Percentiles rank a stretch among this genome's conserved stretches.
phyloP scores from a whole-genome alignment of 805 yeast genomes.

The Debaryomyces tyrocola region DNA sequence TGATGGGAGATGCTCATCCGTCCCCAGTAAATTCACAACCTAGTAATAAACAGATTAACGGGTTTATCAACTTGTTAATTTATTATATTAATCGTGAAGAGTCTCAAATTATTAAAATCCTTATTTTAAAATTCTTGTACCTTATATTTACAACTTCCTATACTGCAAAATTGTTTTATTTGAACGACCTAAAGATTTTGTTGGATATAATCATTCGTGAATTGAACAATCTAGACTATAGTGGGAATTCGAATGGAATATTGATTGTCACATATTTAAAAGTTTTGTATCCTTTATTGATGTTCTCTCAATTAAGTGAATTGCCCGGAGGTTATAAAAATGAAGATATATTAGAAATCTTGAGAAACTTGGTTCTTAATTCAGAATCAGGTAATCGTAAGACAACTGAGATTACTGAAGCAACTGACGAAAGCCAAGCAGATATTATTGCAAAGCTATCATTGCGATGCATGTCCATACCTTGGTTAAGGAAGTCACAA shows the following conservation, averaged over 20 bases:
- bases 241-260: constrained; percentile 56
- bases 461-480: constrained; percentile 28
- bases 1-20: constrained; percentile 38
- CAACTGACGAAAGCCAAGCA: constrained; percentile 11
- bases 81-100: constrained; percentile 72
- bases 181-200: constrained; percentile 81
- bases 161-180: constrained; percentile 69
- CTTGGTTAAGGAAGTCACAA: constrained; percentile 27
- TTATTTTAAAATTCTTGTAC: constrained; percentile 77
- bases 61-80: constrained; percentile 60
- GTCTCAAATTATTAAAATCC: constrained; percentile 69
- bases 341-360: constrained; percentile 49
- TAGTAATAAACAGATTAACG: constrained; percentile 45
- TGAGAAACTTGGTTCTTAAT: constrained; percentile 46
- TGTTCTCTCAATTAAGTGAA: constrained; percentile 58
- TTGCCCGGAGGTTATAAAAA: constrained; percentile 56
- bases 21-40: constrained; percentile 6
- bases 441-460: constrained; percentile 32
- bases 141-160: constrained; percentile 65
- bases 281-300: constrained; percentile 69
- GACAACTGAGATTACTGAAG: background rate
- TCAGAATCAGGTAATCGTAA: constrained; percentile 11
- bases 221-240: constrained; percentile 62
- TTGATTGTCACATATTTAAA: constrained; percentile 54
- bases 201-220: constrained; percentile 83